Conservation (phyloP, 2,329 filamentous ascomycete genomes). For the Hypoxylon sp. region DNA sequence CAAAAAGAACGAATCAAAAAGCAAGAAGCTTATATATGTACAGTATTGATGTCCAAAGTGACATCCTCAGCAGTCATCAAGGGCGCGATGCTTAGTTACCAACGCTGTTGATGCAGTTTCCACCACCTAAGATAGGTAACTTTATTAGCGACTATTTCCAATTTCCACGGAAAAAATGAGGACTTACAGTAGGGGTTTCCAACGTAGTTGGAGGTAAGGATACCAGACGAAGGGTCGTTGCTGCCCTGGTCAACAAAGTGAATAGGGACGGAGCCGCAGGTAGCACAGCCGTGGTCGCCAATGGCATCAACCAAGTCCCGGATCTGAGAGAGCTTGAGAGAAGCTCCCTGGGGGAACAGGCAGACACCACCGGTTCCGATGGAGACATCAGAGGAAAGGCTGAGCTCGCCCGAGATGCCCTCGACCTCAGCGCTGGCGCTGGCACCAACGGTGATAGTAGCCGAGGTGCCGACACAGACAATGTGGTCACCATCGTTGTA, state of each 20-base stretch:
- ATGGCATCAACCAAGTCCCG: slow-evolving; percentile 27
- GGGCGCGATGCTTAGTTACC: slow-evolving; percentile 2
- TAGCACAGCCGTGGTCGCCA: slow-evolving; percentile 27
- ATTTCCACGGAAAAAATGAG: no score
- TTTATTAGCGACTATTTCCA: no score
- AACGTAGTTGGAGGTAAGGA: slow-evolving; percentile 35
- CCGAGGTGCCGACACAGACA: slow-evolving; percentile 30
- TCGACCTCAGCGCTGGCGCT: slow-evolving; percentile 17
- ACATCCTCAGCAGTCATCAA: no score
- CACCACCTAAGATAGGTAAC: slow-evolving; percentile 18
- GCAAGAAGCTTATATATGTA: no score
- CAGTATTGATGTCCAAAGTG: no score
- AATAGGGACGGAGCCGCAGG: slow-evolving; percentile 33
- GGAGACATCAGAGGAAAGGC: slow-evolving; percentile 9
- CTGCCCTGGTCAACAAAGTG: slow-evolving; percentile 32
- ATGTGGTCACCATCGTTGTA: slow-evolving; percentile 34
- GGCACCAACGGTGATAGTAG: slow-evolving; percentile 25
- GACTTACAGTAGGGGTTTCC: slow-evolving; percentile 26
- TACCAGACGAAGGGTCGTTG: slow-evolving; percentile 31
- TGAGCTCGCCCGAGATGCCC: slow-evolving; percentile 20
- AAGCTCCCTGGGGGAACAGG: slow-evolving; percentile 31
- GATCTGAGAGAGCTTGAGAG: slow-evolving; percentile 28
- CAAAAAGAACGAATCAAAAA: no score
- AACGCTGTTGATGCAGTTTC: slow-evolving; percentile 20
- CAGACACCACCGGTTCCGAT: slow-evolving; percentile 32